phyloP scores from a whole-genome alignment of 352 stramenopile genomes.

The Globisporangium polare region DNA sequence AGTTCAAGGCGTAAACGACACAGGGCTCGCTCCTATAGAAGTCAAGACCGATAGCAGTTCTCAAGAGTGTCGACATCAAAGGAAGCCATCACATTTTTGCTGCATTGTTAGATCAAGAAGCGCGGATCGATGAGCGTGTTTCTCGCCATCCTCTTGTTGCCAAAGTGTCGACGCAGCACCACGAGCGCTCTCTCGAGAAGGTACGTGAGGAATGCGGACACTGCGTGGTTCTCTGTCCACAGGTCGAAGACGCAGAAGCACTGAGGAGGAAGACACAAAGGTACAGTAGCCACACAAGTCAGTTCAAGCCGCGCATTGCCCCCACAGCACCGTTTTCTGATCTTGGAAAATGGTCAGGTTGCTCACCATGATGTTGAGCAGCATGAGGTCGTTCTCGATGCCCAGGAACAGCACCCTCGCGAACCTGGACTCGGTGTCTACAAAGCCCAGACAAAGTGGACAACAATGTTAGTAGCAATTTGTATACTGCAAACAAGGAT shows the following conservation, averaged over 20 bases:
- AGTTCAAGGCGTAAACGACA: slow-evolving; percentile 43
- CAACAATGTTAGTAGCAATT: background rate
- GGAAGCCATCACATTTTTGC: slow-evolving; percentile 5
- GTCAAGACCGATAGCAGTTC: background rate
- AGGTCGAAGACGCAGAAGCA: slow-evolving; percentile 70
- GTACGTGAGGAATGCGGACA: slow-evolving; percentile 65
- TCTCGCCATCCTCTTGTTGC: slow-evolving; percentile 43
- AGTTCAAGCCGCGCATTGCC: slow-evolving; percentile 1
- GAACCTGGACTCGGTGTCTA: slow-evolving; percentile 57
- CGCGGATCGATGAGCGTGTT: slow-evolving; percentile 60
- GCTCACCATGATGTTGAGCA: slow-evolving; percentile 76
- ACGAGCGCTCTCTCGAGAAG: slow-evolving; percentile 40
- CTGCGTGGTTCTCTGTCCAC: slow-evolving; percentile 58
- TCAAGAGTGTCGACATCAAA: slow-evolving; percentile 1
- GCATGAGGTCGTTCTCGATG: slow-evolving; percentile 84
- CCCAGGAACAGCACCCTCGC: slow-evolving; percentile 63
- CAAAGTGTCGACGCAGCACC: slow-evolving; percentile 29
- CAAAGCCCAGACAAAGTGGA: background rate
- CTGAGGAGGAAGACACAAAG: slow-evolving; percentile 18
- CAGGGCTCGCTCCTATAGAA: slow-evolving; percentile 2
- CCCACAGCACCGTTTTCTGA: background rate
- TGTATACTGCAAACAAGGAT: too few relatives aligned
- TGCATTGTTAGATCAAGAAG: slow-evolving; percentile 55
- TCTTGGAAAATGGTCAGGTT: too few relatives aligned
- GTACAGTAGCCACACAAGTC: slow-evolving; percentile 4